phyloP scores from a whole-genome alignment of 768 basidiomycete genomes.

The Kondoa subrosea region DNA sequence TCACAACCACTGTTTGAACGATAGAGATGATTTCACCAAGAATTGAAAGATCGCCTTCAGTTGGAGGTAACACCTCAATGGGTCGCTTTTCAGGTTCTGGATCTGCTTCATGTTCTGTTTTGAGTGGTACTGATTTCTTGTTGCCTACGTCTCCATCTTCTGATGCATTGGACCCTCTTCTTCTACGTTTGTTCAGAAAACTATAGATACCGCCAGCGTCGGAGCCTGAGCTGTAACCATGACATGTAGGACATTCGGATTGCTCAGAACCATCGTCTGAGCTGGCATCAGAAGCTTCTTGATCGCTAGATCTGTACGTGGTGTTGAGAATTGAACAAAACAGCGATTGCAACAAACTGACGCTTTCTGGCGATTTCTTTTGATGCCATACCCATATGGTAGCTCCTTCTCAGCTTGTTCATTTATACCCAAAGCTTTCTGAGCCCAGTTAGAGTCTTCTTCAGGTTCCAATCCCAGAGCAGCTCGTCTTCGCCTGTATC shows the following conservation, averaged over 20 bases:
- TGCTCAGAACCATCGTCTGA: background rate
- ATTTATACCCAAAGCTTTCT: background rate
- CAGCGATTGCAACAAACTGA: too few species aligned
- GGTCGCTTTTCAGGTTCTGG: constrained; percentile 38
- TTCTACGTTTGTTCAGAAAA: background rate
- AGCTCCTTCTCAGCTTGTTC: too few species aligned
- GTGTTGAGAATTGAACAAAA: too few species aligned
- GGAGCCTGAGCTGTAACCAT: too few species aligned
- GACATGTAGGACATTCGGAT: background rate
- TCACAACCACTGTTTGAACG: constrained; percentile 53
- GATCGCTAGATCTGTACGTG: too few species aligned
- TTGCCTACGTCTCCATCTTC: background rate
- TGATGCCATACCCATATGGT: too few species aligned
- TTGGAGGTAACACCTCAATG: constrained; percentile 45
- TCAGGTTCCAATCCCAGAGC: background rate
- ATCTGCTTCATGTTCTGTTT: constrained; percentile 33
- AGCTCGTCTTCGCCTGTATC: background rate
- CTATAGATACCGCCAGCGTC: too few species aligned
- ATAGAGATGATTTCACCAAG: constrained; percentile 65
- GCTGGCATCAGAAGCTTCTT: background rate
- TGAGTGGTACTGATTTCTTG: constrained; percentile 8
- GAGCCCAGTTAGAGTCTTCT: background rate
- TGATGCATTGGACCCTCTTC: background rate
- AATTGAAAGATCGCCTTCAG: constrained; percentile 51
- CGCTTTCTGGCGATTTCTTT: too few species aligned